These are phyloP conservation scores for Hemileccinum rubropunctum DNA, from an alignment of 768 basidiomycete species.

Conservation along the genomic window DNA sequence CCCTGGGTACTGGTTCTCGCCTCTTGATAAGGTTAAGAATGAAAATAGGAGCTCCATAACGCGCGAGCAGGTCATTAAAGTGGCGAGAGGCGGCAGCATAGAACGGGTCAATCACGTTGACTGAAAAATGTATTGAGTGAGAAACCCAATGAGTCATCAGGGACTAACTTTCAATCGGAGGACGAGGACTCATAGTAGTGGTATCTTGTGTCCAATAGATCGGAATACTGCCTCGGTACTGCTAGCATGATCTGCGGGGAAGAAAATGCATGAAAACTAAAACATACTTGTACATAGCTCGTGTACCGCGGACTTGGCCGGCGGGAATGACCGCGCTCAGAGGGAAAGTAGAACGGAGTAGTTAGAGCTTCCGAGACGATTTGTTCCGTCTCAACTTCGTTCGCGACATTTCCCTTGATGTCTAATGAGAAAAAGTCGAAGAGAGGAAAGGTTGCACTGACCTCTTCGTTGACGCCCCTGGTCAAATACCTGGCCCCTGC, in stretches of 20 bases:
- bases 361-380: slow-evolving; percentile 90
- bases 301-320: slow-evolving; percentile 85
- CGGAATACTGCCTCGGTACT: slow-evolving; percentile 95
- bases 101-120: slow-evolving; percentile 92
- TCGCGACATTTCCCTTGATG: slow-evolving; percentile 89
- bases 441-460: slow-evolving; percentile 21
- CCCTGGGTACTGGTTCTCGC: slow-evolving; percentile 72
- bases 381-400: slow-evolving; percentile 98
- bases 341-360: slow-evolving; percentile 82
- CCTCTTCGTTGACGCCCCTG: slow-evolving; percentile 92
- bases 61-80: slow-evolving; percentile 85
- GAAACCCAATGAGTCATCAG: not conserved
- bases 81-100: slow-evolving; percentile 91
- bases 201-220: slow-evolving; percentile 96
- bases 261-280: not conserved
- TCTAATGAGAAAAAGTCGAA: not conserved
- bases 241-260: not conserved
- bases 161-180: slow-evolving; percentile 89
- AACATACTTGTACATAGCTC: slow-evolving; percentile 82
- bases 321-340: slow-evolving; percentile 37
- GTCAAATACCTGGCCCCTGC: slow-evolving; percentile 95
- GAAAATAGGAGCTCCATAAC: slow-evolving; percentile 88
- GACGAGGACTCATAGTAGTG: slow-evolving; percentile 84
- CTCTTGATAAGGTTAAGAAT: slow-evolving; percentile 95
- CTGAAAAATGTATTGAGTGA: slow-evolving; percentile 38